Percentiles rank a stretch among this genome's conserved stretches.
Evolutionary conservation across 129 eudicot genomes (phyloP).

Genomic region (sunflower (Helianthus annuus)): DNA sequence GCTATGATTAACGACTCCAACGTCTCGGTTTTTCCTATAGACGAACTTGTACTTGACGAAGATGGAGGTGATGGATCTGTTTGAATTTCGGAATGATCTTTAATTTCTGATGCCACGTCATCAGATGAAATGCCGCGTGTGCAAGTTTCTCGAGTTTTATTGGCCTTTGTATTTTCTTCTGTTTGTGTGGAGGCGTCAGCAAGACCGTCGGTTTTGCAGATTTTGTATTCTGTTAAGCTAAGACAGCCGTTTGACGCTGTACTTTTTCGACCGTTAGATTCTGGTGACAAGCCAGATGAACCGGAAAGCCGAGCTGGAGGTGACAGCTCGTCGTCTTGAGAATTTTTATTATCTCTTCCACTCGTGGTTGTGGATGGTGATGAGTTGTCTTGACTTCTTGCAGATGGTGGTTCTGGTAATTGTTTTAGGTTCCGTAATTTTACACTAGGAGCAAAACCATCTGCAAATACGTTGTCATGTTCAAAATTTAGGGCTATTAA

Average conservation of each 20-base stretch:
- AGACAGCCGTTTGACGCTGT: conserved; percentile 60
- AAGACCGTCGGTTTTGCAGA: conserved; percentile 63
- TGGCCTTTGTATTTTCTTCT: conserved; percentile 47
- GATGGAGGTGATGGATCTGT: conserved; percentile 62
- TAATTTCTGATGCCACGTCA: conserved; percentile 42
- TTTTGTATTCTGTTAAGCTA: conserved; percentile 73
- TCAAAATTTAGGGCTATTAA: background rate
- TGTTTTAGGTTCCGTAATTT: conserved; percentile 39
- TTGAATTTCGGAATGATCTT: conserved; percentile 44
- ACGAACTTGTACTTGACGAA: conserved; percentile 64
- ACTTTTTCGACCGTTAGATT: conserved; percentile 56
- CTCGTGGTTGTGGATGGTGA: conserved; percentile 76
- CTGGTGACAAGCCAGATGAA: conserved; percentile 71
- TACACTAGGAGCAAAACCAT: conserved; percentile 17
- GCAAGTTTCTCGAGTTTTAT: conserved; percentile 50
- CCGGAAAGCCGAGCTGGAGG: conserved; percentile 62
- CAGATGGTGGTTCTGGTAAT: conserved; percentile 67
- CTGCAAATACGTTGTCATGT: conserved; percentile 34
- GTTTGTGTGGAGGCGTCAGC: conserved; percentile 95
- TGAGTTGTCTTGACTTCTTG: conserved; percentile 76
- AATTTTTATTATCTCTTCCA: conserved; percentile 60
- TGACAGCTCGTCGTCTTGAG: conserved; percentile 70
- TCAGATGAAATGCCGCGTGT: conserved; percentile 89
- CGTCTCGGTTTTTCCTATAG: conserved; percentile 68
- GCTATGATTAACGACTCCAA: conserved; percentile 80